These are phyloP conservation scores for Alternaria rosae DNA, from an alignment of 2,329 filamentous ascomycete species.

Conservation along the genomic window DNA sequence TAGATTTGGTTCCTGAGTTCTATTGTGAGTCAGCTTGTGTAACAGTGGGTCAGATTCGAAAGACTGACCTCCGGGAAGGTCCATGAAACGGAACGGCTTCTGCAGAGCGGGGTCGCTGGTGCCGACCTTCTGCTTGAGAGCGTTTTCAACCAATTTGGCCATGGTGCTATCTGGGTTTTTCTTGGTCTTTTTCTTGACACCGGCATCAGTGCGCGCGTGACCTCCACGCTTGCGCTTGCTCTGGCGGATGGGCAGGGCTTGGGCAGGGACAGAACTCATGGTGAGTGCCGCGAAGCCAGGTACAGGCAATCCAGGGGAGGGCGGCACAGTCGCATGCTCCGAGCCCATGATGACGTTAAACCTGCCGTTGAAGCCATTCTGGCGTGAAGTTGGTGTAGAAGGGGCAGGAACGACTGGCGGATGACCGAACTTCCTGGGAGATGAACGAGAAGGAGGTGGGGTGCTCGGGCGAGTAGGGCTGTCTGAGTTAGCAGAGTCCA, in stretches of 20 bases:
- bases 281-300: neutral
- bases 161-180: neutral
- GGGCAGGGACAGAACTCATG: neutral
- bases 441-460: constrained; percentile 1
- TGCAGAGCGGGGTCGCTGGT: neutral
- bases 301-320: constrained; percentile 14
- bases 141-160: neutral
- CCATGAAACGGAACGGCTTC: constrained; percentile 24
- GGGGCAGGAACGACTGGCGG: neutral
- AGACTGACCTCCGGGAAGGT: constrained; percentile 32
- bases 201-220: constrained; percentile 9
- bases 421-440: neutral
- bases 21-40: constrained; percentile 15
- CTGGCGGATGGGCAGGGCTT: neutral
- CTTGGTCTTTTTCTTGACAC: constrained; percentile 16
- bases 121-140: neutral
- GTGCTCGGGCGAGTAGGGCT: constrained; percentile 8
- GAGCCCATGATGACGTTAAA: constrained; percentile 8
- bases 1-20: constrained; percentile 43
- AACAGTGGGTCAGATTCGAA: neutral
- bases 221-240: neutral
- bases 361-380: neutral
- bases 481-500: constrained; percentile 3
- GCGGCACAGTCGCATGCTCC: constrained; percentile 9
- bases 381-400: neutral